Evolutionary conservation across 805 yeast species (phyloP), one percentile per base, ranked within the genome.

Genomic region (Candida silvatica): DNA sequence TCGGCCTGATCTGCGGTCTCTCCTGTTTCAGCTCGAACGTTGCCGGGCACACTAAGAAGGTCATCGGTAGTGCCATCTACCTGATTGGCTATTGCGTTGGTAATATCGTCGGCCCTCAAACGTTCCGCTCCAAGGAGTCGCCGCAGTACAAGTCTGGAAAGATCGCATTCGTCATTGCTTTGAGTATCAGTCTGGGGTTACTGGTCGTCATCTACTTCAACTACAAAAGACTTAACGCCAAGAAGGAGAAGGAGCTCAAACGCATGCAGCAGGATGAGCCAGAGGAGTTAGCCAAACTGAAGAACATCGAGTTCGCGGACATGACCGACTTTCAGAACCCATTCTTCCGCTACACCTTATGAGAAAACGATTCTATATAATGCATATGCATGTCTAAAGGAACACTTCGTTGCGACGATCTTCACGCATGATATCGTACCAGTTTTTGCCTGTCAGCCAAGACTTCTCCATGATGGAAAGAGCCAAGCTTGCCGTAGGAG

Each of bases 31-130:
- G 40, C 58, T 59, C 73, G 3, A 73, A 81, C 51, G 68, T 77
- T 22, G 77, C 87, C 2, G 92, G 92, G 8, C 72, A 74, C 41
- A 80, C 88, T 12, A 83, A 83, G 55, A 76, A 80, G 46, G 65
- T 76, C 44, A 66, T 74, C 4, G 67, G 74, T 18, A 71, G 73
- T 35, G 79, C 80, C 6, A 53, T 76, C 23, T 69, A 69, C 31
- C 64, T 80, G 54, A 66, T 80, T 38, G 80, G 74, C 4, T 82
- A 78, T 50, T 74, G 83, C 27, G 69, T 74, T 30, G 83, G 85
- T 12, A 76, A 79, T 52, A 61, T 81, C 28, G 69, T 78, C 37
- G 90, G 88, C 3, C 87, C 92, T 4, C 86, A 79, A 54, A 67
- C 82, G 14, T 82, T 82, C 59, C 66, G 62, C 39, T 55, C 68